Conservation (phyloP, 2,329 filamentous ascomycete genomes). For the Neoarthrinium moseri region DNA sequence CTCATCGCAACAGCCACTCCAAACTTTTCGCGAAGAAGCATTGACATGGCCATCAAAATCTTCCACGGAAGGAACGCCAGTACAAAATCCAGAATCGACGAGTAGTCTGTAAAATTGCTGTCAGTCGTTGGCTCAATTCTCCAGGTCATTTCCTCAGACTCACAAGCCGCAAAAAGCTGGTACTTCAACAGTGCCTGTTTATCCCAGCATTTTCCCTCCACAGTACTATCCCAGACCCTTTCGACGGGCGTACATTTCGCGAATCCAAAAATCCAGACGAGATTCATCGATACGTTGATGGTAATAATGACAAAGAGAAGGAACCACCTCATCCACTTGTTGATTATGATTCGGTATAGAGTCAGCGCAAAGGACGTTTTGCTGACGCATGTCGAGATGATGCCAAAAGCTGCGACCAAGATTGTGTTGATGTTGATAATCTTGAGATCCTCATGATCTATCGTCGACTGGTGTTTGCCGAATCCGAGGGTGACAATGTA, state of each 20-base stretch:
- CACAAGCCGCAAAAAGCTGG: constrained; percentile 32
- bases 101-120: constrained; percentile 26
- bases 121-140: background rate
- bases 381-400: constrained; percentile 18
- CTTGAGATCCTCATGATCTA: constrained; percentile 15
- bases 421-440: constrained; percentile 19
- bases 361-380: constrained; percentile 22
- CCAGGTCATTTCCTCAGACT: background rate
- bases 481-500: constrained; percentile 28
- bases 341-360: constrained; percentile 16
- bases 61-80: constrained; percentile 32
- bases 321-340: constrained; percentile 20
- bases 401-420: constrained; percentile 18
- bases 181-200: constrained; percentile 20
- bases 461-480: constrained; percentile 17
- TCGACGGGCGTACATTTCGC: background rate
- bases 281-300: constrained; percentile 13
- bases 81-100: constrained; percentile 31
- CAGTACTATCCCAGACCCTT: constrained; percentile 1
- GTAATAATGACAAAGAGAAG: constrained; percentile 27
- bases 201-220: background rate
- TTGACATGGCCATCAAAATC: constrained; percentile 30
- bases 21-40: constrained; percentile 30
- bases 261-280: constrained; percentile 5
- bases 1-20: constrained; percentile 35